Conservation (phyloP, 108 stramenopile genomes). For the Nannochloropsis salina region DNA sequence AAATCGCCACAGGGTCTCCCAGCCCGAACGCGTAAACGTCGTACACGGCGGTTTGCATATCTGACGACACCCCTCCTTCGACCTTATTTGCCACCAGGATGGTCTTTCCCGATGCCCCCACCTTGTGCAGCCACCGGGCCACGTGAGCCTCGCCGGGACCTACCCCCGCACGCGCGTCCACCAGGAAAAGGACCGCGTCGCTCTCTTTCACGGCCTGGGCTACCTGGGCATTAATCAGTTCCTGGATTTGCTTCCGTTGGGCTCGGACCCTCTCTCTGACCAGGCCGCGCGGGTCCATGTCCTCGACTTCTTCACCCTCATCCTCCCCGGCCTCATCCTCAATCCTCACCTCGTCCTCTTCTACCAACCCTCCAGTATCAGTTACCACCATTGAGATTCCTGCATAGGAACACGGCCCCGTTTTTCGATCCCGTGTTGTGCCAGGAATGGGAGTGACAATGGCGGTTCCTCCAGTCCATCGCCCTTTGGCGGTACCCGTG, state of each 20-base stretch:
- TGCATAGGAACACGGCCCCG: not conserved
- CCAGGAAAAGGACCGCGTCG: not conserved
- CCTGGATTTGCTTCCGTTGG: conserved; percentile 2
- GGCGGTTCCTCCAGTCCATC: conserved; percentile 38
- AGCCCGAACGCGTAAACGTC: conserved; percentile 35
- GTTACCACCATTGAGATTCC: not conserved
- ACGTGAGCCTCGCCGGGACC: not conserved
- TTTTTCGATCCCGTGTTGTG: conserved; percentile 43
- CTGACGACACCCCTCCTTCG: not conserved
- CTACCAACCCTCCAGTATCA: not conserved
- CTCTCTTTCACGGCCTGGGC: not conserved
- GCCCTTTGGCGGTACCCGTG: not conserved
- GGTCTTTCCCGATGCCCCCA: not conserved
- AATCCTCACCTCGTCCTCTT: not conserved
- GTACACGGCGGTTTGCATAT: conserved; percentile 9
- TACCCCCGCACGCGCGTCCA: not conserved
- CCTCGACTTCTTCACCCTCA: not conserved
- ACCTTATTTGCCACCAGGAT: conserved; percentile 5
- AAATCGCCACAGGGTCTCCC: conserved; percentile 50
- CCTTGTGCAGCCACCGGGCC: not conserved
- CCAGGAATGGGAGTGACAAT: conserved; percentile 45
- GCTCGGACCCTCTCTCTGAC: not conserved
- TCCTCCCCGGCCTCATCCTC: not conserved
- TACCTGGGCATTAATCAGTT: conserved; percentile 11
- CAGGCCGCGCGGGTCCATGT: not conserved